Percentiles rank a stretch among this genome's conserved stretches.
phyloP scores from a whole-genome alignment of 306 rosid species.

The Sicyos baderoa region DNA sequence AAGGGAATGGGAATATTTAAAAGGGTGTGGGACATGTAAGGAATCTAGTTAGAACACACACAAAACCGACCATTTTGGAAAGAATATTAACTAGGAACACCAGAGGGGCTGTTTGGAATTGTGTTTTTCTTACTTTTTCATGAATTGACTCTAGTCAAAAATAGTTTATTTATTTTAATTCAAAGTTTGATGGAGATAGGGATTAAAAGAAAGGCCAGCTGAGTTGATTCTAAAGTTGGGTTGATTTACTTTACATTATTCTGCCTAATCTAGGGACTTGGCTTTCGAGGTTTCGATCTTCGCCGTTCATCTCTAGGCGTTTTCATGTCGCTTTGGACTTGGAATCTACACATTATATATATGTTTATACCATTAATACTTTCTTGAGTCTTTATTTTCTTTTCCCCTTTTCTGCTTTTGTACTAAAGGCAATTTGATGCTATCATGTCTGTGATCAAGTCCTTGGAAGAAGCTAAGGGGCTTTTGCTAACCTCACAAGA shows the following conservation, averaged over 20 bases:
- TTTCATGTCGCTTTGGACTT: not conserved
- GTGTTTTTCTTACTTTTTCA: slow-evolving; percentile 8
- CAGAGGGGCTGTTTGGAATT: slow-evolving; percentile 2
- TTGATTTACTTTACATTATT: not conserved
- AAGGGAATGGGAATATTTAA: slow-evolving; percentile 39
- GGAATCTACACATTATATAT: not conserved
- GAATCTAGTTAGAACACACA: slow-evolving; percentile 37
- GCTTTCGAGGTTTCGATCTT: slow-evolving; percentile 5
- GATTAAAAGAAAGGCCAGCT: not conserved
- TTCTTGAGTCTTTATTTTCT: not conserved
- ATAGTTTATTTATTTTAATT: not conserved
- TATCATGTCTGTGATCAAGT: not conserved
- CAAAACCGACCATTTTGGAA: slow-evolving; percentile 33
- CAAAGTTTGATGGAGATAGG: not conserved
- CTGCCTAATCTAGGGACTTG: not conserved
- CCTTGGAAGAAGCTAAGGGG: not conserved
- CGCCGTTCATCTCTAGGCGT: not conserved
- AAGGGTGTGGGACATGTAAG: slow-evolving; percentile 51
- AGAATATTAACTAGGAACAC: slow-evolving; percentile 14
- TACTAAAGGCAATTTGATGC: not conserved
- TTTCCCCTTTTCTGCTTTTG: not conserved
- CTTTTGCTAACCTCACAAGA: not conserved
- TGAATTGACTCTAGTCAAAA: slow-evolving; percentile 17
- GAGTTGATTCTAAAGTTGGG: not conserved
- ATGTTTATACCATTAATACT: not conserved